A percentile compares a stretch with the other conserved stretches of the same genome.
phyloP scores from a whole-genome alignment of 441 rosid species.

The Omphalea diandra region DNA sequence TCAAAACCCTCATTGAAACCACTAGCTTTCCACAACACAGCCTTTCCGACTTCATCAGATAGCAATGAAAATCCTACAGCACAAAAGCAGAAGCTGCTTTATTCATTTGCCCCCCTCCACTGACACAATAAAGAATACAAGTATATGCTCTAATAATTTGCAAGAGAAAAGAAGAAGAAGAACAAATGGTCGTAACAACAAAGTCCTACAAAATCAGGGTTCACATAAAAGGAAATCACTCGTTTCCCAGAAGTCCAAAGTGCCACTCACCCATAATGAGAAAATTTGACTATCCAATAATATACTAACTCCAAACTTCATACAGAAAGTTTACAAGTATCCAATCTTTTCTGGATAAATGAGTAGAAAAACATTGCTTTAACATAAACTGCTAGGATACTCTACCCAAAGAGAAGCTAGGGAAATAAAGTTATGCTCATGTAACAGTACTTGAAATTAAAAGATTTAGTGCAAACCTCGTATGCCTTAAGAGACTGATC shows the following conservation, averaged over 20 bases:
- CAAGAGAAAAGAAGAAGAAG: conserved; percentile 13
- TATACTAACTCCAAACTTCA: not conserved
- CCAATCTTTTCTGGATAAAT: not conserved
- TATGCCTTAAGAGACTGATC: conserved; percentile 55
- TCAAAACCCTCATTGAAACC: not conserved
- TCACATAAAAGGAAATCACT: not conserved
- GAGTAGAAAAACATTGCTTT: not conserved
- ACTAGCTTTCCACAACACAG: not conserved
- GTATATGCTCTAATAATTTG: not conserved
- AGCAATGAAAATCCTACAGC: not conserved
- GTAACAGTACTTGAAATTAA: too few species aligned
- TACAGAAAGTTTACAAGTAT: not conserved
- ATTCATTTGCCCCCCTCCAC: not conserved
- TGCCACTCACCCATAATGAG: not conserved
- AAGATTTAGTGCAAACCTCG: conserved; percentile 26
- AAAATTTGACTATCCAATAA: not conserved
- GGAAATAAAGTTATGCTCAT: too few species aligned
- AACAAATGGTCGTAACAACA: not conserved
- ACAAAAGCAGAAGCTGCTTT: not conserved
- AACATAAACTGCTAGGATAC: not conserved
- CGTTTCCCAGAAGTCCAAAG: not conserved
- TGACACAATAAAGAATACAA: not conserved
- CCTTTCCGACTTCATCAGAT: not conserved
- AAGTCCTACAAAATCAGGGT: not conserved
- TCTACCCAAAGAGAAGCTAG: not conserved